Percentiles rank a stretch among this genome's conserved stretches.
Conservation (phyloP, 768 basidiomycete genomes). For the Tulasnella calospora region DNA sequence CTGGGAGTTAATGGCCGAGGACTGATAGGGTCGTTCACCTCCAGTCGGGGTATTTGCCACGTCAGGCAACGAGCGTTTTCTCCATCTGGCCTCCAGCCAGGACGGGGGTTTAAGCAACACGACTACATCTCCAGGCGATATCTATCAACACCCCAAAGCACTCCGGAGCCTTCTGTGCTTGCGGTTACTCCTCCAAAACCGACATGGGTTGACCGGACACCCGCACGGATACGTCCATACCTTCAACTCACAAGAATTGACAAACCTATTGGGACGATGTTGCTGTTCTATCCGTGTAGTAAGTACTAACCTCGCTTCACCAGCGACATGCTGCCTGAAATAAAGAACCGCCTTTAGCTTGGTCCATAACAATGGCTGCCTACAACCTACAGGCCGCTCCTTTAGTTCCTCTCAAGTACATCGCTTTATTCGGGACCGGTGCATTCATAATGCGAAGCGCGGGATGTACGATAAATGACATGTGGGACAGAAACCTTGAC, state of each 20-base stretch:
- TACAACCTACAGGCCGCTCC: constrained; percentile 68
- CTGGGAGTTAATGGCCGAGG: neutral
- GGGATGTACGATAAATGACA: constrained; percentile 97
- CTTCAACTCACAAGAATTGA: constrained; percentile 82
- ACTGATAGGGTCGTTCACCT: neutral
- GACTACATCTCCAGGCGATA: neutral
- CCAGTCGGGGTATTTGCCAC: neutral
- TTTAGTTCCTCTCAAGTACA: constrained; percentile 65
- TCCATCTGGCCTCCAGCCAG: neutral
- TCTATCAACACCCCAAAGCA: neutral
- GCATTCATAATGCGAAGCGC: constrained; percentile 96
- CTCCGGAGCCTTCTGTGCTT: neutral
- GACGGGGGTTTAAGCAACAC: neutral
- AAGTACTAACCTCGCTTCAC: constrained; percentile 35
- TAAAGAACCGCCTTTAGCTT: constrained; percentile 50
- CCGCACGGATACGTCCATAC: constrained; percentile 64
- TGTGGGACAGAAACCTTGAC: constrained; percentile 95
- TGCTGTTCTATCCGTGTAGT: constrained; percentile 95
- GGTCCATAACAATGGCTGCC: constrained; percentile 97
- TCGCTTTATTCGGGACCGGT: constrained; percentile 79
- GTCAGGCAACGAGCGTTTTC: neutral
- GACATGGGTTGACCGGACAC: constrained; percentile 67
- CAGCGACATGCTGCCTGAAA: neutral
- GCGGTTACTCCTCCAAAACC: constrained; percentile 22
- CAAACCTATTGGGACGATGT: constrained; percentile 90